phyloP scores from a whole-genome alignment of 441 rosid species.

The Theobroma grandiflorum region DNA sequence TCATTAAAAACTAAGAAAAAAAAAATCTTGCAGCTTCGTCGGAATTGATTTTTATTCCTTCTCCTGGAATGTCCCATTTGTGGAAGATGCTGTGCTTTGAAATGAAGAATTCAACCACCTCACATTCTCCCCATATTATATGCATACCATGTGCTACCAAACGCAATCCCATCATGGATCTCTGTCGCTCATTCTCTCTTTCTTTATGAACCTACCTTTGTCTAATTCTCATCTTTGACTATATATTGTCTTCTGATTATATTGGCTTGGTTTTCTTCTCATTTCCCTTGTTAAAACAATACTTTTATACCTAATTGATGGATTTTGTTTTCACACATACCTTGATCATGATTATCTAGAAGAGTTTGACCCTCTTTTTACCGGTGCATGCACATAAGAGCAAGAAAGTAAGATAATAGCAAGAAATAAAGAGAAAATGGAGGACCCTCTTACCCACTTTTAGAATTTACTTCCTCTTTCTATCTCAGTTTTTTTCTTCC shows the following conservation, averaged over 20 bases:
- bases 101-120: slow-evolving; percentile 25
- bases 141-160: slow-evolving; percentile 47
- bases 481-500: not conserved
- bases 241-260: not conserved
- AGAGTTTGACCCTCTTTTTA: slow-evolving; percentile 23
- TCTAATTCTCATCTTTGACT: slow-evolving; percentile 23
- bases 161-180: slow-evolving; percentile 24
- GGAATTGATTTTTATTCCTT: not conserved
- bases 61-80: not conserved
- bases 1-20: not conserved
- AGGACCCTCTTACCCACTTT: slow-evolving; percentile 11
- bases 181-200: not conserved
- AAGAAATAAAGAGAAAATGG: slow-evolving; percentile 11
- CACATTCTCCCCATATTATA: slow-evolving; percentile 23
- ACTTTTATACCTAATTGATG: slow-evolving; percentile 30
- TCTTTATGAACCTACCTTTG: slow-evolving; percentile 29
- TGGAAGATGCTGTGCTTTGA: slow-evolving; percentile 26
- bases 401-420: not conserved
- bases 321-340: not conserved
- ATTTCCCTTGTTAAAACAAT: slow-evolving; percentile 6
- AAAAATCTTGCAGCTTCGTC: not conserved
- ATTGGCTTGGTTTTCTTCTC: not conserved
- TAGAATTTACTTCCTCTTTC: slow-evolving; percentile 8
- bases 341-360: slow-evolving; percentile 2
- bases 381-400: slow-evolving; percentile 30